Evolutionary conservation across 495 filamentous ascomycete genomes (phyloP), one percentile per base, ranked within the genome.

Genomic region (Monascus purpureus): DNA sequence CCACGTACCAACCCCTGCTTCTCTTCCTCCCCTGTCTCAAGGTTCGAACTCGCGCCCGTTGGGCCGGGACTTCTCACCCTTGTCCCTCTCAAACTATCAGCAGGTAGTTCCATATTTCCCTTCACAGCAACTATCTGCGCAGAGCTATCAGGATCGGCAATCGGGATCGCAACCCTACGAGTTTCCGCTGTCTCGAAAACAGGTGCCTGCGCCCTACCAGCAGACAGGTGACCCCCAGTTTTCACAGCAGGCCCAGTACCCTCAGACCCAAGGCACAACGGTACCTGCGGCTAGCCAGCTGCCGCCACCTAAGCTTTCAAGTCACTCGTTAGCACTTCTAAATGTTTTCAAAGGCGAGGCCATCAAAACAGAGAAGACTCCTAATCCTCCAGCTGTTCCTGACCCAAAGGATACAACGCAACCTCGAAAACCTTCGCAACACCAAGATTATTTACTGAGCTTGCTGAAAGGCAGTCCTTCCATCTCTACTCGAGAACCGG

Each of bases 241-340:
- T 26, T 53, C 61, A 26, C 59, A 63, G 13, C 55, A 57, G 18
- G 45, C 53, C 17, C 54, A 54, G 20, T 46, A 43, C 23, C 39
- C 49, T 26, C 60, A 59, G 24, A 43, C 50, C 14, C 55, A 62
- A 42, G 57, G 63, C 22, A 53, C 65, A 17, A 47, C 52, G 29
- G 54, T 72, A 26, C 70, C 73, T 19, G 59, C 68, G 39, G 67
- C 75, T 23, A 70, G 61, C 44, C 67, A 70, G 29, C 43, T 72
- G 15, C 72, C 69, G 8, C 55, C 67, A 23, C 77, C 73, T 5
- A 72, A 76, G 42, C 61, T 84, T 24, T 79, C 57, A 6, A 66
- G 57, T 24, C 78, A 84, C 46, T 70, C 74, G 3, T 55, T 73
- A 32, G 65, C 72, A 17, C 48, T 84, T 4, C 51, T 84, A 27